phyloP scores from a whole-genome alignment of 1,284 basidiomycete genomes.

The Tetrapyrgos nigripes region DNA sequence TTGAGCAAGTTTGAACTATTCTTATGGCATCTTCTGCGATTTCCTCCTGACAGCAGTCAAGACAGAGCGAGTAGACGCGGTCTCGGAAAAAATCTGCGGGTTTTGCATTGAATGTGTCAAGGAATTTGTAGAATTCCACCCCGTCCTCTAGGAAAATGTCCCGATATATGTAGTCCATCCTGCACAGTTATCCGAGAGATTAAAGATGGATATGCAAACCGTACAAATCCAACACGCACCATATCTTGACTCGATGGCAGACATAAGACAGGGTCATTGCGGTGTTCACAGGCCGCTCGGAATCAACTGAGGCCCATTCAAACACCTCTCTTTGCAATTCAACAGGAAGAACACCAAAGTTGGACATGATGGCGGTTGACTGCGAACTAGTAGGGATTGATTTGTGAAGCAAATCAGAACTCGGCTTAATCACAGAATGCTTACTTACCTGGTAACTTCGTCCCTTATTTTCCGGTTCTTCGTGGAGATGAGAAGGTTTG shows the following conservation, averaged over 20 bases:
- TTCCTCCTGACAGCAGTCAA: too few species aligned
- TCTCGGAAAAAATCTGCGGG: background rate
- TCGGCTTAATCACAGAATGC: too few species aligned
- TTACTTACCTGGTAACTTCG: too few species aligned
- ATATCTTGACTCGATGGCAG: background rate
- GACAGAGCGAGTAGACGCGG: background rate
- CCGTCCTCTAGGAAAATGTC: background rate
- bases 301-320: background rate
- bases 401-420: too few species aligned
- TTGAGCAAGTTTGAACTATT: background rate
- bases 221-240: background rate
- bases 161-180: background rate
- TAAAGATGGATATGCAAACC: background rate
- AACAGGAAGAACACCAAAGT: background rate
- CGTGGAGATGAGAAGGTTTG: too few species aligned
- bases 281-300: background rate
- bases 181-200: background rate
- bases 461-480: too few species aligned
- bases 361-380: too few species aligned
- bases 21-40: background rate
- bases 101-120: background rate
- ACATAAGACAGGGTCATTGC: background rate
- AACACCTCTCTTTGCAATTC: background rate
- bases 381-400: too few species aligned
- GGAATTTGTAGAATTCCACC: background rate